Evolutionary conservation across 371 early-diverging fungal genomes (phyloP).

Genomic region (Conidiobolus incongruus): DNA sequence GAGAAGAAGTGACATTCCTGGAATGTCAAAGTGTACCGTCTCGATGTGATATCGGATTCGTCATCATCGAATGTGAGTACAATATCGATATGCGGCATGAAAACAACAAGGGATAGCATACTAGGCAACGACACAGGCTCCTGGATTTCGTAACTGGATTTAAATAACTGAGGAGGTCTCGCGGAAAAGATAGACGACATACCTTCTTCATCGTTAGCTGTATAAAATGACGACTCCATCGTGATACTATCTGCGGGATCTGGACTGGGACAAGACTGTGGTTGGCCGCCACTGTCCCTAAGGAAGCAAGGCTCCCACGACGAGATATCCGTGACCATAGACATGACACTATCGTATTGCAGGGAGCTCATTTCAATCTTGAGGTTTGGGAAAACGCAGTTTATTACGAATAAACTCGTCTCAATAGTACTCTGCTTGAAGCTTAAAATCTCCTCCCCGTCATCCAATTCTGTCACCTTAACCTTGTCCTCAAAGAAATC

Average conservation of each 20-base stretch:
- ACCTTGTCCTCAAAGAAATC: conserved; percentile 18
- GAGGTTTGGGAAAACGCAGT: conserved; percentile 38
- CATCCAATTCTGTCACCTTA: conserved; percentile 21
- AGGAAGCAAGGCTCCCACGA: conserved; percentile 30
- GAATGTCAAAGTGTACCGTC: no score
- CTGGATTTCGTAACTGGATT: no score
- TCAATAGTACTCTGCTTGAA: conserved; percentile 37
- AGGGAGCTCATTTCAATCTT: conserved; percentile 27
- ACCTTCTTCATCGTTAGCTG: background rate
- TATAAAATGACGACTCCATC: background rate
- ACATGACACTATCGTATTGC: conserved; percentile 34
- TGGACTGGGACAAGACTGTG: background rate
- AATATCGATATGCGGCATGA: no score
- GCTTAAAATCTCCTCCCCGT: conserved; percentile 29
- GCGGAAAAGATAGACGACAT: background rate
- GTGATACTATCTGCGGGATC: background rate
- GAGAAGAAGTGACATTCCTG: background rate
- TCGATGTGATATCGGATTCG: no score
- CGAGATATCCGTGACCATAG: conserved; percentile 38
- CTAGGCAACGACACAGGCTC: no score
- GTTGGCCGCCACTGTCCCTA: background rate
- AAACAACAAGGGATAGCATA: no score
- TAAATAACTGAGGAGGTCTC: background rate
- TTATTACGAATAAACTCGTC: conserved; percentile 28
- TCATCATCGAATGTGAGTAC: no score